Evolutionary conservation across 2,329 filamentous ascomycete genomes (phyloP).

Genomic region (Apiospora phragmitis): DNA sequence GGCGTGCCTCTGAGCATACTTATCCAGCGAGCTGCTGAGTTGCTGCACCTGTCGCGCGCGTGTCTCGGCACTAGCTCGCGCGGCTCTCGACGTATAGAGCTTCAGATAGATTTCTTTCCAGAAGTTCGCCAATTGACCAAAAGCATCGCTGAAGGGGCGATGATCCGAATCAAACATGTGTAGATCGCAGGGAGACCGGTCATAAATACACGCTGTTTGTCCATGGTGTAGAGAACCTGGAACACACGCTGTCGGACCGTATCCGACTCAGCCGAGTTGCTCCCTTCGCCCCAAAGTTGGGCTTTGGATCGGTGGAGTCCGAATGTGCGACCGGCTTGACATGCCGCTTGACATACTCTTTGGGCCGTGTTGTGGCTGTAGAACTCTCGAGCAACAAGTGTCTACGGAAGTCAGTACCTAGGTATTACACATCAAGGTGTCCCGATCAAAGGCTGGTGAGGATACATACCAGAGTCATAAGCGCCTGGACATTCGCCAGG

Average conservation of each 20-base stretch:
- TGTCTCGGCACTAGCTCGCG: conserved; percentile 4
- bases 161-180: conserved; percentile 22
- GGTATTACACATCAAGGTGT: too few relatives aligned
- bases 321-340: conserved; percentile 19
- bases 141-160: conserved; percentile 16
- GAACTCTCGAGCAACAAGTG: conserved; percentile 20
- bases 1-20: conserved; percentile 16
- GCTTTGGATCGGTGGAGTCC: conserved; percentile 20
- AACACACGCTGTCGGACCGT: conserved; percentile 18
- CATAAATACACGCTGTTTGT: conserved; percentile 23
- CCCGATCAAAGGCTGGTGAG: too few relatives aligned
- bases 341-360: conserved; percentile 22
- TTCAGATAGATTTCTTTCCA: conserved; percentile 25
- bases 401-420: conserved; percentile 12
- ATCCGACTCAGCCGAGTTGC: neutral
- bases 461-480: neutral
- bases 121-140: conserved; percentile 20
- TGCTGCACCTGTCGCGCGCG: conserved; percentile 15
- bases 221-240: conserved; percentile 22
- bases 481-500: neutral
- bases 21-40: conserved; percentile 13
- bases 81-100: conserved; percentile 18
- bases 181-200: conserved; percentile 21
- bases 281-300: neutral
- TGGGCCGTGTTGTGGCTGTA: conserved; percentile 20